Evolutionary conservation across 805 yeast species (phyloP), one percentile per base, ranked within the genome.

Genomic region (Saccharomycopsis sp.): DNA sequence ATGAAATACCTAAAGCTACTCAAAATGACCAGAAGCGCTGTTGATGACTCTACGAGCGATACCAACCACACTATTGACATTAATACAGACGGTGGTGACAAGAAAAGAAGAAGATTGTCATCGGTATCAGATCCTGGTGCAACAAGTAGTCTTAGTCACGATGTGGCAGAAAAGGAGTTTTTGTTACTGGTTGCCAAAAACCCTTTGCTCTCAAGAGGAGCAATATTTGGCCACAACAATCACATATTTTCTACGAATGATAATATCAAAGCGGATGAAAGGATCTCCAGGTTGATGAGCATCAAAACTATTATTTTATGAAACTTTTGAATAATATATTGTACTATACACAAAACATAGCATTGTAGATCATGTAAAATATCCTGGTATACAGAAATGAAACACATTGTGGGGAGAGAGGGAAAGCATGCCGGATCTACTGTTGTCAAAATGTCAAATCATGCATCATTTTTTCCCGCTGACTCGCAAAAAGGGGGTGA

Each of bases 251-350:
- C 37, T 7, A 12, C 9, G 7, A 44, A 44, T 44, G 48, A 44
- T 44, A 20, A 44, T 7, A 44, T 44, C 21, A 29, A 29, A 29
- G 37, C 37, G 5, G 21, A 44, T 12, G 48, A 44, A 12, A 44
- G 48, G 21, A 44, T 44, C 21, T 44, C 48, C 8, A 44, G 48
- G 48, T 44, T 44, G 21, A 44, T 44, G 48, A 44, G 48, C 21
- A 44, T 44, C 21, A 44, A 44, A 44, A 44, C 48, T 7, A 44
- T 44, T 44, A 44, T 29, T 29, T 29, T 29, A 29, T 29, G 37
- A 29, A 29, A 12, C 37, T 29, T 29, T 12, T 29, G 5, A 29
- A 29, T 29, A 12, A 29, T 29, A 29, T 29, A 29, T 29, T 29
- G 37, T 29, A 29, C 12, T 29, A 29, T 29, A 29, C 12, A 29